Evolutionary conservation across 768 basidiomycete genomes (phyloP).

Genomic region (Lactarius hatsudake): DNA sequence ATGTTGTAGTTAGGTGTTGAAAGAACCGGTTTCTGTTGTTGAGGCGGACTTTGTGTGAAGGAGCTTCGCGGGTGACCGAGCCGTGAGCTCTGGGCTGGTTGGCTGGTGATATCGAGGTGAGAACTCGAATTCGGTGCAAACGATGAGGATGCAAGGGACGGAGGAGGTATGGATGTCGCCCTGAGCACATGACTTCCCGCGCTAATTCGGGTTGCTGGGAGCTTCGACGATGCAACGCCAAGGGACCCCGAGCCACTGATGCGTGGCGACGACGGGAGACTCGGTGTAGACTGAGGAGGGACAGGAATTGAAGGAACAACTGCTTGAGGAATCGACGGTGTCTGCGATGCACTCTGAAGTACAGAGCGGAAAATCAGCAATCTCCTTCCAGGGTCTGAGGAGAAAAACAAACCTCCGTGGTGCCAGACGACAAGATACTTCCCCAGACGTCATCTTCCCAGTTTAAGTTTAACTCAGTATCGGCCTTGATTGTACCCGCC

Average conservation of each 20-base stretch:
- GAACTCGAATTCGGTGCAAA: constrained; percentile 17
- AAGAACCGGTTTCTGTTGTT: constrained; percentile 27
- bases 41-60: constrained; percentile 20
- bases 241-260: constrained; percentile 34
- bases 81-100: constrained; percentile 30
- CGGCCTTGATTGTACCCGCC: constrained; percentile 45
- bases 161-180: background rate
- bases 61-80: constrained; percentile 22
- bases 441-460: constrained; percentile 91
- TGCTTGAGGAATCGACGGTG: constrained; percentile 33
- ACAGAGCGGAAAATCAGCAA: background rate
- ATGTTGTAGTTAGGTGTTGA: constrained; percentile 60
- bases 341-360: constrained; percentile 24
- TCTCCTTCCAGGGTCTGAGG: background rate
- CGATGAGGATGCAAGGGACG: constrained; percentile 28
- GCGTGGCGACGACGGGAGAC: constrained; percentile 32
- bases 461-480: constrained; percentile 41
- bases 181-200: constrained; percentile 4
- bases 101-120: constrained; percentile 8
- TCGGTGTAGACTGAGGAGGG: constrained; percentile 27
- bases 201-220: constrained; percentile 38
- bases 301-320: constrained; percentile 22
- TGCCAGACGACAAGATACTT: constrained; percentile 56
- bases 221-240: constrained; percentile 36
- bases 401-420: constrained; percentile 35